Conservation (phyloP, 345 rosid species). For the Balakata baccata region DNA sequence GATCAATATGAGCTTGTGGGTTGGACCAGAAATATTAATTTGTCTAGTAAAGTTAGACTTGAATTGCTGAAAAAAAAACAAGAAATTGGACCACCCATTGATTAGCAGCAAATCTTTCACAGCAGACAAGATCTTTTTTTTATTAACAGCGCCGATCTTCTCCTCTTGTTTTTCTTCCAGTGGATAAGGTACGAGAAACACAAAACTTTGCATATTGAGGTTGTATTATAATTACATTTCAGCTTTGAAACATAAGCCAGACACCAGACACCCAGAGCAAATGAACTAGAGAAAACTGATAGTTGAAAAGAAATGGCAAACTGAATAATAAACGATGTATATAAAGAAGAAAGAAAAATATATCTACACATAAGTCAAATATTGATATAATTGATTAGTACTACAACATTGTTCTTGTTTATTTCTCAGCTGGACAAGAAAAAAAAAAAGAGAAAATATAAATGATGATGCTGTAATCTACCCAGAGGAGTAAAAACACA, state of each 20-base stretch:
- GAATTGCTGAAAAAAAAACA: neutral
- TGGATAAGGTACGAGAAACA: constrained; percentile 33
- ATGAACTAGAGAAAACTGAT: neutral
- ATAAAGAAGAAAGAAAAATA: neutral
- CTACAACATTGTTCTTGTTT: constrained; percentile 17
- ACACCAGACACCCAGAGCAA: no score
- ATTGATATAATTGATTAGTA: neutral
- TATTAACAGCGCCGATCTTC: constrained; percentile 21
- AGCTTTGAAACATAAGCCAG: neutral
- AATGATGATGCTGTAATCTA: constrained; percentile 8
- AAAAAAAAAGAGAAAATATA: neutral
- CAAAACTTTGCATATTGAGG: constrained; percentile 4
- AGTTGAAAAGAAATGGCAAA: neutral
- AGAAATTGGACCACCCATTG: constrained; percentile 11
- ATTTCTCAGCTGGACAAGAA: neutral
- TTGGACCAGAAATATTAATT: neutral
- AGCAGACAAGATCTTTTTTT: constrained; percentile 15
- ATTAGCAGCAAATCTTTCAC: constrained; percentile 12
- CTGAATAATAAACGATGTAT: neutral
- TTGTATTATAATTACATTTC: neutral
- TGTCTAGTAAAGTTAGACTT: neutral
- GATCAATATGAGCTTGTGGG: neutral
- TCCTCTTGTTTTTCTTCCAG: neutral
- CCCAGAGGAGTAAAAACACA: constrained; percentile 3
- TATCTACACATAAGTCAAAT: constrained; percentile 1